Evolutionary conservation across 106 monocot species (phyloP).

Genomic region (Phalaenopsis aphrodite): DNA sequence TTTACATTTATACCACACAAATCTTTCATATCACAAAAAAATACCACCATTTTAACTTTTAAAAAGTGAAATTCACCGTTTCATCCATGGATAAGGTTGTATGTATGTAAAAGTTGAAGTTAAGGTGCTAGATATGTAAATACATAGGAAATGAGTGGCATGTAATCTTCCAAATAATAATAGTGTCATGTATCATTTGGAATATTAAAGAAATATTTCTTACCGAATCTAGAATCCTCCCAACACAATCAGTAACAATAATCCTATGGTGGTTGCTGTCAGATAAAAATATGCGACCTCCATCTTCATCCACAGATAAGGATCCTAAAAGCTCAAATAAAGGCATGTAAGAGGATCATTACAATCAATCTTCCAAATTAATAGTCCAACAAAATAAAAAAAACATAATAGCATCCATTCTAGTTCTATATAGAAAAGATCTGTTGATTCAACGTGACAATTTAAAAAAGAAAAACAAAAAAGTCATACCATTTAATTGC

Average conservation of each 20-base stretch:
- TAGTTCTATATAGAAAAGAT: neutral
- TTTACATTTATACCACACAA: too few relatives aligned
- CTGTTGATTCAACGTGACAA: neutral
- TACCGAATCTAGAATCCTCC: slow-evolving; percentile 79
- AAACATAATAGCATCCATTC: neutral
- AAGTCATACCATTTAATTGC: neutral
- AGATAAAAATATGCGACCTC: slow-evolving; percentile 70
- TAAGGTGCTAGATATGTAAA: too few relatives aligned
- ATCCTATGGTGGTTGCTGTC: slow-evolving; percentile 88
- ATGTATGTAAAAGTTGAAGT: too few relatives aligned
- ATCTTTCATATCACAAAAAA: too few relatives aligned
- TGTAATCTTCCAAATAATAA: neutral
- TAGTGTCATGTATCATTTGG: neutral
- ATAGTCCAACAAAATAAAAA: neutral
- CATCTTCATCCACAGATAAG: slow-evolving; percentile 75
- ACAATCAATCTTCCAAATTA: neutral
- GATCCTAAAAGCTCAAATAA: slow-evolving; percentile 36
- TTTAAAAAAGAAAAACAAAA: neutral
- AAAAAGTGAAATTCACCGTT: too few relatives aligned
- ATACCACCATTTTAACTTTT: too few relatives aligned
- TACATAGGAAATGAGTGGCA: too few relatives aligned
- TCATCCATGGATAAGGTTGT: too few relatives aligned
- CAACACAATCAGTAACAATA: slow-evolving; percentile 54
- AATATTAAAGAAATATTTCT: slow-evolving; percentile 12
- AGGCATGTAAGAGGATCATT: neutral